Base-by-base conservation (phyloP, 1,284 basidiomycete genomes). In the Apiotrichum akiyoshidainum region DNA sequence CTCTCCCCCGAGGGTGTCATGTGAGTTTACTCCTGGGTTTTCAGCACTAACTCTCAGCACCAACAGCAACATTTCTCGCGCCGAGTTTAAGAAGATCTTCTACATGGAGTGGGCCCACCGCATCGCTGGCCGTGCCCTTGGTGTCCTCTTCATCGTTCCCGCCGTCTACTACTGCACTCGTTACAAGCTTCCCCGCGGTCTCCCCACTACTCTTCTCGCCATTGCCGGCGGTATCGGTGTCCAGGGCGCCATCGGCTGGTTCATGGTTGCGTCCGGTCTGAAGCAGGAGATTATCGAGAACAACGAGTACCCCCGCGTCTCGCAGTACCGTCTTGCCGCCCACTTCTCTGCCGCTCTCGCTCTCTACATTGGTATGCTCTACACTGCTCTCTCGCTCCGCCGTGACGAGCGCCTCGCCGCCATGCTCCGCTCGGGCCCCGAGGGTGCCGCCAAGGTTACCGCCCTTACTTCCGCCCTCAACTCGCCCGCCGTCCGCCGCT, bases 51-150 rank as follows among this genome's bases (percentile, higher is more conserved):
- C 52, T 47, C 21, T 54, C 54, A 95, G 92, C 65, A 80, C 95
- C 65, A 99, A 99, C 78, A 86, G 89, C 62, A 85, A 87, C 39
- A 93, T 98, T 65, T 84, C 86, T 12, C 79, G 98, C 54, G 82
- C 87, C 22, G 89, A 98, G 70, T 99, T 99, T 81, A 99, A 99
- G 79, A 83, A 83, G 62, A 99, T 99, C 66, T 99, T 94, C 80
- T 90, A 89, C 80, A 96, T 95, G 96, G 96, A 99, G 83, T 99
- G 94, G 92, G 85, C 86, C 2, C 96, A 99, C 78, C 89, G 96
- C 45, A 82, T 97, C 54, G 86, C 98, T 51, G 96, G 96, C 17
- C 88, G 96, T 56, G 76, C 94, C 60, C 89, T 98, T 63, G 96
- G 96, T 53, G 68, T 83, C n/a, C 60, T 55, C 46, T 94, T 94